Evolutionary conservation across 805 yeast genomes (phyloP), one percentile per base, ranked within the genome.

Genomic region (Wickerhamiella sorbophila): DNA sequence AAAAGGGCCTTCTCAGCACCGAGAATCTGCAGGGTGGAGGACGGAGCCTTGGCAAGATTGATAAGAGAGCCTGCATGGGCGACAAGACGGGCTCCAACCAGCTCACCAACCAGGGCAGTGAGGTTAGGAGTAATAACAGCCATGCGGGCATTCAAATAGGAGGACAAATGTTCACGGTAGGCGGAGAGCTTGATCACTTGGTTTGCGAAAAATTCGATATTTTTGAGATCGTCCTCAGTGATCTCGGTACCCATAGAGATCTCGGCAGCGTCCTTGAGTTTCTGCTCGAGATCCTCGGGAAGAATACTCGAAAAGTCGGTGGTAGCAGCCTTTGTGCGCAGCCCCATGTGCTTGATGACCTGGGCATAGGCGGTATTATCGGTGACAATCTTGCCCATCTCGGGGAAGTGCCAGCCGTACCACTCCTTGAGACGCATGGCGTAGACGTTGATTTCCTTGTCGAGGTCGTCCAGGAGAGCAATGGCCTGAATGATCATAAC

Each of bases 331-430:
- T 83, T 85, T 42, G 95, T 72, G 70, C 98, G 77, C 54, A 83
- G 67, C 53, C 97, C 97, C 95, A 91, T 86, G 54, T 79, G 71
- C 65, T 86, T 74, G 59, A 91, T 83, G 54, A 86, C 82, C 70
- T 93, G 80, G 48, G 97, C 97, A 64, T 77, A 88, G 37, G 96
- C 96, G 55, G 84, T 88, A 52, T 95, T 87, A 67, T 88, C 98
- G 52, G 80, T 77, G 55, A 91, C 82, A 63, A 88, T 85, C 74
- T 91, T 91, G 57, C 96, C 95, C 76, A 91, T 76, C 66, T 91
- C 98, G 32, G 98, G 98, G 79, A 91, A 91, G 66, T 91, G 98
- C 98, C 98, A 91, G 52, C 98, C 98, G 68, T 91, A 91, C 98
- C 98, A 91, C 69, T 91, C 98, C 70, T 88, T 91, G 67, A 88